Evolutionary conservation across 164 flowering plant species (phyloP), one percentile per base, ranked within the genome.

Genomic region (Nelumbo lutea): DNA sequence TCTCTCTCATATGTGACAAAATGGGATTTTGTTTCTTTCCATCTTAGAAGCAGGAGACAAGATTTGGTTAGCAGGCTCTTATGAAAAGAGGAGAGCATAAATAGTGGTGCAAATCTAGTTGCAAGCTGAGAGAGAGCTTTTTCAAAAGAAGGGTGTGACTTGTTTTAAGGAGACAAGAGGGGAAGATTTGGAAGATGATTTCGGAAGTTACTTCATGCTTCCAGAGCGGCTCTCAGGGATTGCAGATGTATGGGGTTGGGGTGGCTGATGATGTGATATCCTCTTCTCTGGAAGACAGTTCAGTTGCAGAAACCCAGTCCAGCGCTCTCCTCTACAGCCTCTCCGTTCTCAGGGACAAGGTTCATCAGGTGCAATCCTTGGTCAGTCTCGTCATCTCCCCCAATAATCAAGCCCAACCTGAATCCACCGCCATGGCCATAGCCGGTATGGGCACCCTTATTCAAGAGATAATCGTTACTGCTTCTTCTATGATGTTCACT

Each of bases 401-500:
- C 27, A 27, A 27, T 0, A 60, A 75, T 74, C 82, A 77, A 44
- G 58, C 41, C 47, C 76, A 71, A 9, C 77, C 72, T 2, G 78
- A 76, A 66, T 70, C 84, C 53, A 60, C 75, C 0, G 73, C 85
- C 45, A 66, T 81, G n/a, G 79, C 78, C 58, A 40, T 83, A 10
- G 80, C 83, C 3, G 77, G 75, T 68, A 75, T 87, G 72, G 71
- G 76, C 39, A 76, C 81, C 6, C 64, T 81, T 14, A 74, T 89
- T 61, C 90, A 89, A 79, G 94, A 87, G 44, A 79, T 89, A 8
- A 78, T 86, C 3, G 75, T 74, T 0, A 77, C 88, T 1, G 88
- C 97, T 0, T 86, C 97, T 5, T 86, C 93, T 0, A 73, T 91
- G 86, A 75, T 89, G 87, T 74, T 81, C 78, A 77, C 80, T 39